Evolutionary conservation across 1,284 basidiomycete genomes (phyloP).

Genomic region (Ceratobasidium sp.): DNA sequence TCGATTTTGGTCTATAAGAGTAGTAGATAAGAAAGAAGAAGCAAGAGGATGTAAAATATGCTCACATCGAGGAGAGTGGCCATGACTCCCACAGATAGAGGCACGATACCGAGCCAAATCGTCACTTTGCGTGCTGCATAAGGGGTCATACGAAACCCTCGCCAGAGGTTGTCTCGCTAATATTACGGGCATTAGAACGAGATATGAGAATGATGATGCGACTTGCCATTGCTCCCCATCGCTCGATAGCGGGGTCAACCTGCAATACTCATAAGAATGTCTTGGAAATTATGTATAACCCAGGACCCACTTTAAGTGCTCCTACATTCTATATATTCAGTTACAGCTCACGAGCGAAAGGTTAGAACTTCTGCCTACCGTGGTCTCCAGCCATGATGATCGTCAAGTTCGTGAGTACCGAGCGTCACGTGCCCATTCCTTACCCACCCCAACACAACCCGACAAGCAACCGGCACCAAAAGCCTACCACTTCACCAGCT

Average conservation of each 20-base stretch:
- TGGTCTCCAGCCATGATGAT: slow-evolving; percentile 41
- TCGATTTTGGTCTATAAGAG: slow-evolving; percentile 40
- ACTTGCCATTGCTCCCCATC: slow-evolving; percentile 48
- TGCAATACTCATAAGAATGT: slow-evolving; percentile 14
- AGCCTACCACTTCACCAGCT: no score
- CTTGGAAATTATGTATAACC: not conserved
- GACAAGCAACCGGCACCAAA: no score
- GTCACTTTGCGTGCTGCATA: slow-evolving; percentile 45
- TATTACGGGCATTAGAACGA: not conserved
- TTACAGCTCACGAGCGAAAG: not conserved
- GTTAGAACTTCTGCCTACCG: not conserved
- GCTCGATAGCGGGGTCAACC: slow-evolving; percentile 49
- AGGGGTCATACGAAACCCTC: slow-evolving; percentile 48
- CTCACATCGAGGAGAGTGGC: slow-evolving; percentile 46
- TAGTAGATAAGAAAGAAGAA: not conserved
- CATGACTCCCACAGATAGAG: slow-evolving; percentile 30
- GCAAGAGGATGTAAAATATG: not conserved
- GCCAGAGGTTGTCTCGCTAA: slow-evolving; percentile 48
- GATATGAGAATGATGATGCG: not conserved
- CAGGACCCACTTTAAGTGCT: slow-evolving; percentile 28
- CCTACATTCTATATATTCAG: not conserved
- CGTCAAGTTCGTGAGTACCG: slow-evolving; percentile 9
- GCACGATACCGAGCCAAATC: slow-evolving; percentile 44
- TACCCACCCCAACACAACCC: no score
- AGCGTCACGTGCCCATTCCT: not conserved